Evolutionary conservation across 352 stramenopile genomes (phyloP), one percentile per base, ranked within the genome.

Genomic region (Pythium dissimile): DNA sequence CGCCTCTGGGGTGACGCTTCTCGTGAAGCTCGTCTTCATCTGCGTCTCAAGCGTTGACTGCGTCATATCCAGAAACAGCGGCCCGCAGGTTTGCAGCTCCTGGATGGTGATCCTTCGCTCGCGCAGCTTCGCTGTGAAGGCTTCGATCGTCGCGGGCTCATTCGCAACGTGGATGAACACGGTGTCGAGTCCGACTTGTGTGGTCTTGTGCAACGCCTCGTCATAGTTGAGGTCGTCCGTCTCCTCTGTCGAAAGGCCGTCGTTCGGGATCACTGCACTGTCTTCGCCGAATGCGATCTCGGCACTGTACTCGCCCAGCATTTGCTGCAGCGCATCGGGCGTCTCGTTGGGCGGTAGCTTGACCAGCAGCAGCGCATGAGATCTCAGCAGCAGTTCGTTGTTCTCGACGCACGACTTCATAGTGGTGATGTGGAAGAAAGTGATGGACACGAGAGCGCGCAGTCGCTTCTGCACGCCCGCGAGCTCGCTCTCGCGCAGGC

Each of bases 341-440:
- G 38, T 54, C 16, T 49, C 15, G 5, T 26, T 4, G 2, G 45
- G 24, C 62, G 45, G 52, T 24, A 65, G 47, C 48, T 59, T 66
- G 37, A 38, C 59, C 50, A 55, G 71, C 34, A 89, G 52, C 37
- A 91, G 62, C 16, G 80, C 43, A 54, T 91, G 81, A 1, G 77
- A 86, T 18, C 78, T 77, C 41, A 91, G 53, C 38, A 91, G 50
- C 16, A 86, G 62, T 45, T 88, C 75, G 26, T 86, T 71, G 66
- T 81, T 87, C 47, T 78, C 59, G 21, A 88, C 61, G 28, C 78
- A 89, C 26, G 81, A 84, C 18, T 64, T 62, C 64, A 83, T 69
- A 20, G 73, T 86, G 28, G 81, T 92, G 46, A 89, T 71, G 51
- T 92, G 81, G 70, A 89, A 88, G 55, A 92, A 92, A 13, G 81